A percentile compares a stretch with the other conserved stretches of the same genome.
These are phyloP conservation scores for Macrocystidia cucumis DNA, from an alignment of 1,284 basidiomycete genomes.

Conservation along the genomic window DNA sequence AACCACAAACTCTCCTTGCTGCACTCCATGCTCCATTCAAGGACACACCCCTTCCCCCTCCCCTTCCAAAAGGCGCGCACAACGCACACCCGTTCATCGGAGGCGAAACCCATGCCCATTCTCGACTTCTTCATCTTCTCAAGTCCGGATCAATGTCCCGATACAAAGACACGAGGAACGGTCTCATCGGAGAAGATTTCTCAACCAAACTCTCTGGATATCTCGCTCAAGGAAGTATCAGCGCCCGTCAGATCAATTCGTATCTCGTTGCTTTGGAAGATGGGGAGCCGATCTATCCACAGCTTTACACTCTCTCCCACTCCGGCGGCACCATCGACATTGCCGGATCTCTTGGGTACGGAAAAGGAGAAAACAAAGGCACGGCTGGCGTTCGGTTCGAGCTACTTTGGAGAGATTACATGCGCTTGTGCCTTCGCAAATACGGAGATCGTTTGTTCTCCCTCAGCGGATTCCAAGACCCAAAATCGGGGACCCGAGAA, in stretches of 20 bases:
- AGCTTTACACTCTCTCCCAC: too few species aligned
- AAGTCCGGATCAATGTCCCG: conserved; percentile 17
- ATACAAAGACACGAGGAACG: conserved; percentile 49
- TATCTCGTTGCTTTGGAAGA: conserved; percentile 17
- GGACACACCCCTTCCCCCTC: neutral
- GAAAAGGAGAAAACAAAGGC: conserved; percentile 13
- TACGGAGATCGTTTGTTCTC: conserved; percentile 17
- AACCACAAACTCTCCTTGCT: too few species aligned
- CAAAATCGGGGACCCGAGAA: neutral
- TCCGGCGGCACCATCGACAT: neutral
- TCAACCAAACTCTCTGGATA: conserved; percentile 45
- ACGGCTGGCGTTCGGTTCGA: conserved; percentile 32
- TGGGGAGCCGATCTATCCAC: too few species aligned
- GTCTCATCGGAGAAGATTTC: conserved; percentile 40
- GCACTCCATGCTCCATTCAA: too few species aligned
- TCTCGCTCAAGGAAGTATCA: conserved; percentile 38
- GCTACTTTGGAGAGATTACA: conserved; percentile 46
- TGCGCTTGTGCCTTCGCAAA: conserved; percentile 31
- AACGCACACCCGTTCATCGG: conserved; percentile 34
- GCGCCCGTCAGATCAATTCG: conserved; percentile 30
- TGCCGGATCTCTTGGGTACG: conserved; percentile 6
- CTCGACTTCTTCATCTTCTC: conserved; percentile 27
- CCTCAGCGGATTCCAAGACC: conserved; percentile 12
- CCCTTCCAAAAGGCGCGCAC: conserved; percentile 9
- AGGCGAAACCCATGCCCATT: conserved; percentile 27